Base-by-base conservation (phyloP, 495 filamentous ascomycete species). In the Penicillium subrubescens region DNA sequence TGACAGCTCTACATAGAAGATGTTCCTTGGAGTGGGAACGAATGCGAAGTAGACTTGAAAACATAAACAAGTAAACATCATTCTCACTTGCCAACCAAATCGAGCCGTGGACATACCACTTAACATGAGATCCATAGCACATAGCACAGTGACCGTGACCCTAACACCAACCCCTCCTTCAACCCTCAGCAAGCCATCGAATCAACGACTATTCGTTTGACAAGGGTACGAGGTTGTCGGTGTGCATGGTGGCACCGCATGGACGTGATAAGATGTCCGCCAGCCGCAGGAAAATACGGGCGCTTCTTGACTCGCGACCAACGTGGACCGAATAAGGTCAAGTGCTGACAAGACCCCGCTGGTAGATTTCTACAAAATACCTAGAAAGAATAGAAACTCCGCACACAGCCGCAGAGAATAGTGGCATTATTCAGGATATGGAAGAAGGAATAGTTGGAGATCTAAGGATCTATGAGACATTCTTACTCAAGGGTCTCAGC, bases 311-410 rank as follows among this genome's bases (percentile, higher is more conserved):
- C 29, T 52, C 21, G 23, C 48, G 25, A 52, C 25, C n/a, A 37
- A 59, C 60, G 55, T 62, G 64, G 64, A 56, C 65, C 65, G 48
- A 67, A 67, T 63, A 44, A 31, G 60, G 64, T 33, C 64, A 65
- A 65, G 63, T 66, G 65, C 65, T 67, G 60, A 67, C 65, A 54
- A 35, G 14, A 34, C 53, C 53, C 33, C 53, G 53, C 53, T 35
- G 31, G 25, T 11, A 8, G 21, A 29, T 27, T 27, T 2, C 25
- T 27, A 27, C 25, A 1, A 52, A 17, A 4, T 31, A 31, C 25
- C 25, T 8, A 8, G 25, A 31, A 31, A 31, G 8, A 52, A n/a
- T 23, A 12, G 12, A 21, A 48, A 19, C 19, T 48, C 43, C 21
- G n/a, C 8, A 23, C n/a, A 8, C 3, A 1, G n/a, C 3, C 21